These are phyloP conservation scores for Fusarium burgessii DNA, from an alignment of 2,329 filamentous ascomycete genomes.

Conservation along the genomic window DNA sequence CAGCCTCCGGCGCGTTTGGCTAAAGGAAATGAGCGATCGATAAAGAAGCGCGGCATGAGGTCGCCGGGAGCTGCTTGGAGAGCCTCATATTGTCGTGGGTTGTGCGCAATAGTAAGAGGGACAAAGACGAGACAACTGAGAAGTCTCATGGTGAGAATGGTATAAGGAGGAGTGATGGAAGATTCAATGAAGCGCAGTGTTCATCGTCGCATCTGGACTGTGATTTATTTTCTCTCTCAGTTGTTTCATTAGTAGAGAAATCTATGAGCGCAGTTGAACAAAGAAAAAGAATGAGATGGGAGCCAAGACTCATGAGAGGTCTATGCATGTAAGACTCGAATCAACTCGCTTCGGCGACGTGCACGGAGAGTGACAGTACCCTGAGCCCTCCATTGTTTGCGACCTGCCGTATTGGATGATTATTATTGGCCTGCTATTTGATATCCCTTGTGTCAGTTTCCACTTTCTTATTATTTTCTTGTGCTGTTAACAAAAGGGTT, in stretches of 20 bases:
- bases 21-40: slow-evolving; percentile 47
- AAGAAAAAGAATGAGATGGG: slow-evolving; percentile 29
- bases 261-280: slow-evolving; percentile 1
- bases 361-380: slow-evolving; percentile 16
- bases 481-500: slow-evolving; percentile 1
- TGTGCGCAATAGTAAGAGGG: slow-evolving; percentile 29
- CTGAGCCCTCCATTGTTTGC: background rate
- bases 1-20: slow-evolving; percentile 47
- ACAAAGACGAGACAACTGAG: slow-evolving; percentile 19
- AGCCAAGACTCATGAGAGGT: slow-evolving; percentile 26
- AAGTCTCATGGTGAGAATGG: slow-evolving; percentile 37
- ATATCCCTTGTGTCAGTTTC: slow-evolving; percentile 6
- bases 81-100: slow-evolving; percentile 37
- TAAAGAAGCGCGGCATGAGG: slow-evolving; percentile 48
- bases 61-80: slow-evolving; percentile 43
- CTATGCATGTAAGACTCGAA: slow-evolving; percentile 38
- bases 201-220: slow-evolving; percentile 27
- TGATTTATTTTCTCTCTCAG: background rate
- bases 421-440: slow-evolving; percentile 6
- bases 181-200: background rate
- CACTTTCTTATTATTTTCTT: slow-evolving; percentile 15
- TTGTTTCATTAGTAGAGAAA: background rate
- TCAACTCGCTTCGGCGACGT: slow-evolving; percentile 10
- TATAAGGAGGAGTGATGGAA: background rate
- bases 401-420: background rate